Conservation (phyloP, 805 yeast genomes). For the Kurtzmaniella fragi region DNA sequence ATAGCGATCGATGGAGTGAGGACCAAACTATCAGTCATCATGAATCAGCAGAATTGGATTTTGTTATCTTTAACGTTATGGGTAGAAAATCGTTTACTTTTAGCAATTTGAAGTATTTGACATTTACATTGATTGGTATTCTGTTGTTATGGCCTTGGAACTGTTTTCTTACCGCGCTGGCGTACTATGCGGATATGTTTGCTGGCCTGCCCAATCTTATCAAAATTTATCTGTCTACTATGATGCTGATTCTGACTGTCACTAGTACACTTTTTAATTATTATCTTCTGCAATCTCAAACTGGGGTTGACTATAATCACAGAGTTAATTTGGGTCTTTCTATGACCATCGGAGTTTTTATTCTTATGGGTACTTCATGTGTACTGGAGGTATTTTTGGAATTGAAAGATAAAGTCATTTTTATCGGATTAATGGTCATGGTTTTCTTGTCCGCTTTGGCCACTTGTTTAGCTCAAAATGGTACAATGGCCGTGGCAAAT, state of each 20-base stretch:
- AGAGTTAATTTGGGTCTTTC: constrained; percentile 60
- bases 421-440: constrained; percentile 51
- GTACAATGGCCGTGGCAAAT: constrained; percentile 82
- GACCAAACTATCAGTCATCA: not conserved
- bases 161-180: constrained; percentile 80
- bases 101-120: constrained; percentile 41
- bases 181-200: constrained; percentile 67
- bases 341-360: constrained; percentile 54
- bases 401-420: constrained; percentile 41
- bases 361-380: constrained; percentile 51
- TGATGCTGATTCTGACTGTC: constrained; percentile 83
- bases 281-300: constrained; percentile 61
- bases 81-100: constrained; percentile 2
- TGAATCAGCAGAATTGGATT: constrained; percentile 1
- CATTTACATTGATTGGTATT: constrained; percentile 67
- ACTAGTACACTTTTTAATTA: constrained; percentile 57
- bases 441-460: constrained; percentile 68
- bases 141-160: constrained; percentile 97
- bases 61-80: constrained; percentile 1
- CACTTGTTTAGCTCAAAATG: constrained; percentile 82
- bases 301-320: constrained; percentile 48
- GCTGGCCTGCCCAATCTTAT: constrained; percentile 45
- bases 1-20: constrained; percentile 3
- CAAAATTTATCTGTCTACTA: constrained; percentile 65
- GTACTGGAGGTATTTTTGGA: constrained; percentile 27